Evolutionary conservation across 2,329 filamentous ascomycete species (phyloP), one percentile per base, ranked within the genome.

Genomic region (Arthrinium phaeospermum): DNA sequence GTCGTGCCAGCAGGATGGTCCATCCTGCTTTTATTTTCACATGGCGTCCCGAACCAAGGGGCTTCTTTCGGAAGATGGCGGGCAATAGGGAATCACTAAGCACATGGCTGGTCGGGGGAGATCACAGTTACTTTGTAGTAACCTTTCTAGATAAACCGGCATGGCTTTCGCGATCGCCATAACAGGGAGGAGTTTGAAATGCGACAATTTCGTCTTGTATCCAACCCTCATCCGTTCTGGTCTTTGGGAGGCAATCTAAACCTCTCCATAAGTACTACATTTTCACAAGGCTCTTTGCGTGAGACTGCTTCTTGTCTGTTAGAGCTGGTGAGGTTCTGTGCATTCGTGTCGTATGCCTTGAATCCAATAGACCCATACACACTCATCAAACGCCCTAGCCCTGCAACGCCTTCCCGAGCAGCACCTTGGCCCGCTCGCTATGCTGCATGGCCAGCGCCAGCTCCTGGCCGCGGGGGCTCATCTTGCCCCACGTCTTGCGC

Each of bases 401-500:
- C n/a, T 76, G 82, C 74, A 94, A 79, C 22, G 92, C 92, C 82
- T 88, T 92, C 70, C 83, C 85, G 73, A 94, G 88, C 81, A 95
- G 81, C 74, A 81, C 84, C 81, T 85, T 88, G 71, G 89, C 91
- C 75, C 89, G 84, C 27, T 91, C 91, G 71, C 89, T 91, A 83
- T 94, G 86, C 22, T 89, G 82, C 83, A 94, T 91, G 74, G 84
- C 82, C 76, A 94, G 79, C n/a, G 92, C 93, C 80, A 94, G 81
- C 76, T 88, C 85, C 74, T 87, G 85, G 0, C 92, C 92, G 72
- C 81, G 81, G 47, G 88, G 86, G 68, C 89, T 90, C 92, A 94
- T 94, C 85, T 94, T 94, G 68, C 78, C 90, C 92, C 92, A 94
- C 19, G 92, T 94, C 87, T 94, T 94, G 76, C 85, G 84, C 80